Evolutionary conservation across 805 yeast species (phyloP), one percentile per base, ranked within the genome.

Genomic region (Maudiozyma turicensis): DNA sequence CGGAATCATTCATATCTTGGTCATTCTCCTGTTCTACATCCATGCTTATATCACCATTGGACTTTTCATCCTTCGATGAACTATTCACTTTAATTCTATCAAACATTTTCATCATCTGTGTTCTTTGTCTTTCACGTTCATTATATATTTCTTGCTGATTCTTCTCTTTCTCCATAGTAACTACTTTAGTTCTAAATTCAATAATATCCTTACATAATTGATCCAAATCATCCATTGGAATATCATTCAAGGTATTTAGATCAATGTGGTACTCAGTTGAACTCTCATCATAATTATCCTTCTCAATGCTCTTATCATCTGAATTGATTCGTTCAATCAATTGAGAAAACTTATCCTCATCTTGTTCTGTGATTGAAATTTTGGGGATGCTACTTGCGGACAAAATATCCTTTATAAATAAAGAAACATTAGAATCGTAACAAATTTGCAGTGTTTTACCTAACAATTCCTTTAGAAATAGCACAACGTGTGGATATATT

Each of bases 151-250:
- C 78, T 50, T 71, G 68, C 43, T 71, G 72, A 33, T 80, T 69
- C 44, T 75, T 74, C 40, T 73, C 73, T 48, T 72, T 70, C 52
- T 81, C 86, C 29, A 76, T 63, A 31, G 71, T 72, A 49, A 79
- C 61, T 31, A 80, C 82, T 43, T 71, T 72, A 10, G 81, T 71
- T 52, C 86, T 65, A 57, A 82, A 81, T 52, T 72, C 75, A 44
- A 80, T 64, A 43, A 82, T 74, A 52, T 77, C 78, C 49, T 72
- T 70, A 50, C 63, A 60, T 28, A 64, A 50, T 45, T 63, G 68
- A 32, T 58, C 60, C 14, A 64, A 50, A 8, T 59, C 54, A 32
- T 55, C 54, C 11, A 52, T 50, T 3, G 67, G 67, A 28, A 64
- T 48, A 47, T 64, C 68, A 45, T 65, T 59, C 34, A 64, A 44